These are phyloP conservation scores for Trichoderma afroharzianum DNA, from an alignment of 2,329 filamentous ascomycete species.

Conservation along the genomic window DNA sequence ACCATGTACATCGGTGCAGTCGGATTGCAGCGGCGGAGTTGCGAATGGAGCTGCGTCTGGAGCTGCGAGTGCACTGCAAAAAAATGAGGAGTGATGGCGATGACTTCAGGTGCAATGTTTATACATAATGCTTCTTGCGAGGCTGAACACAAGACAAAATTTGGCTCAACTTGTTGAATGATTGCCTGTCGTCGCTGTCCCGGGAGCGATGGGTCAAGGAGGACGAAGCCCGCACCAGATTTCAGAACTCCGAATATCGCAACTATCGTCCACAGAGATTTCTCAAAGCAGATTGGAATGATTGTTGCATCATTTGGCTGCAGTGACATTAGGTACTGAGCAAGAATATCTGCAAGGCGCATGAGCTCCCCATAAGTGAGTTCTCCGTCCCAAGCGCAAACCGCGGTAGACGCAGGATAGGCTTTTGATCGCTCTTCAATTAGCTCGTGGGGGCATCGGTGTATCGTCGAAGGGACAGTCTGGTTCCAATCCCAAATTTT, in stretches of 20 bases:
- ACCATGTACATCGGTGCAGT: neutral
- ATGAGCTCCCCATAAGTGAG: neutral
- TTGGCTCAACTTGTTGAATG: neutral
- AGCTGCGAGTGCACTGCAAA: neutral
- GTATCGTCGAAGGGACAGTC: neutral
- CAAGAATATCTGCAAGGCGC: neutral
- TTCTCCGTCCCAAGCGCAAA: neutral
- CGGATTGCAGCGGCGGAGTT: neutral
- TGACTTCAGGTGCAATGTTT: neutral
- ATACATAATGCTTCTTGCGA: neutral
- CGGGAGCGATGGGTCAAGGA: neutral
- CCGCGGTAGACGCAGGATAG: neutral
- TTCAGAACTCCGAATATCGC: neutral
- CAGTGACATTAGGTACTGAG: neutral
- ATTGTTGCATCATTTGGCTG: neutral
- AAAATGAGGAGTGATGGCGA: neutral
- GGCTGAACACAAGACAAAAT: neutral
- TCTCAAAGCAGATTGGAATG: neutral
- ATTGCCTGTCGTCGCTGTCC: neutral
- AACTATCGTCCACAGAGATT: neutral
- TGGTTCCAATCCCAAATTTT: neutral
- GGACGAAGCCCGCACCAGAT: neutral
- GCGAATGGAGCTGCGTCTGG: neutral
- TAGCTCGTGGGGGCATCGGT: neutral
- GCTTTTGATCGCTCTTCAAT: neutral